phyloP scores from a whole-genome alignment of 2,329 filamentous ascomycete species.

The Colletotrichum liaoningense region DNA sequence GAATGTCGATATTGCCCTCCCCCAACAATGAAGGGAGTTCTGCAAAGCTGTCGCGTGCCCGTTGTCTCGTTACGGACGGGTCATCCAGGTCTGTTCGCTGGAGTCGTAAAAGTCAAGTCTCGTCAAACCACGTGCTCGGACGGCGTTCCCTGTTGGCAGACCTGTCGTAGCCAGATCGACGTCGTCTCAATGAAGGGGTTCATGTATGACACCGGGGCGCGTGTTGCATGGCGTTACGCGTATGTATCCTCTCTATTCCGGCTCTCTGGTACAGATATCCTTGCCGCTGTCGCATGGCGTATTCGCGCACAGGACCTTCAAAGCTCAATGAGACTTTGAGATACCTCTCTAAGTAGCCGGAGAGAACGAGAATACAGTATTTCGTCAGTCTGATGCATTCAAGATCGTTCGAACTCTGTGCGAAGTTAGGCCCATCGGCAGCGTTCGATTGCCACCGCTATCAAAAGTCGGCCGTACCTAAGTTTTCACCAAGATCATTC shows the following conservation, averaged over 20 bases:
- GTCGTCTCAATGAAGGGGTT: background rate
- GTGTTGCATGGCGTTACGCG: background rate
- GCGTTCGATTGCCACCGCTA: background rate
- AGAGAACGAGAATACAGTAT: background rate
- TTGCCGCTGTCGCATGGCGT: background rate
- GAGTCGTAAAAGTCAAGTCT: background rate
- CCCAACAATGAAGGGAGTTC: background rate
- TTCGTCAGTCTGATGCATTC: background rate
- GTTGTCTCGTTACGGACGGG: constrained; percentile 16
- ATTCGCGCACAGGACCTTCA: background rate
- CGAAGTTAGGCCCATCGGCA: background rate
- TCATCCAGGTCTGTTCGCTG: background rate
- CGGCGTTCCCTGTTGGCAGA: constrained; percentile 20
- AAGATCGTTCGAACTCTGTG: background rate
- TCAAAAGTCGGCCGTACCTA: background rate
- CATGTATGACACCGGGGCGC: background rate
- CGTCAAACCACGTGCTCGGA: constrained; percentile 17
- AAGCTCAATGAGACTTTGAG: background rate
- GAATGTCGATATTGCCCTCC: background rate
- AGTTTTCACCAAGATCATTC: background rate
- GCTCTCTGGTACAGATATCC: background rate
- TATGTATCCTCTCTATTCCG: background rate
- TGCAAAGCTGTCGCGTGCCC: constrained; percentile 27
- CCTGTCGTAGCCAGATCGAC: too few relatives aligned
- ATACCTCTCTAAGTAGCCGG: background rate